Evolutionary conservation across 805 yeast species (phyloP), one percentile per base, ranked within the genome.

Genomic region (Maudiozyma turicensis): DNA sequence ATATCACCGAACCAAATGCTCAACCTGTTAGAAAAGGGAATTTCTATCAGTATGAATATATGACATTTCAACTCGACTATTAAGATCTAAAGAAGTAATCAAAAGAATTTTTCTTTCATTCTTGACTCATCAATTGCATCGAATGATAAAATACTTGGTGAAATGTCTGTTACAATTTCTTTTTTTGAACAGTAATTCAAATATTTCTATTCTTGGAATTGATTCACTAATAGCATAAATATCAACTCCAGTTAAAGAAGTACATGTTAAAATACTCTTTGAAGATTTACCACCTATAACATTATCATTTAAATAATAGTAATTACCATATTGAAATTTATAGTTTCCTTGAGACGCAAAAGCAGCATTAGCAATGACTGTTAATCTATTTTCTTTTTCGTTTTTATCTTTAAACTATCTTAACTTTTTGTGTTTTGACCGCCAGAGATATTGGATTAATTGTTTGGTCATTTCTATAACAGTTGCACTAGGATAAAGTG

Each of bases 401-500:
- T 14, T 31, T 3, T 20, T 3, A 32, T 11, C 3, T 28, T 43
- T 45, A n/a, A 13, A 10, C 52, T 48, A 49, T 34, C 40, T 30
- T 33, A 51, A 40, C 46, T 40, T 35, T 33, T 41, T 44, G 2
- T 31, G 34, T 34, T 32, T 48, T 10, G 51, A 43, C 11, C 46
- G 38, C 47, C 48, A 51, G 28, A 46, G 26, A 20, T 20, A 20
- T 20, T 20, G 26, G n/a, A 33, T 42, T n/a, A 46, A 13, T 9
- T 31, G 31, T 30, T 26, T 32, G 3, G 48, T 40, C 32, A 51
- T 20, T 5, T 38, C 9, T 31, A 20, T 43, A 2, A 51, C 50
- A 37, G 46, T 32, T 28, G 35, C 44, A 8, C 35, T 41, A 20
- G 54, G 51, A 40, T 34, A 51, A 29, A 48, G 39, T 33, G 48